Conservation (phyloP, 2,329 filamentous ascomycete species). For the Aspergillus ruber region DNA sequence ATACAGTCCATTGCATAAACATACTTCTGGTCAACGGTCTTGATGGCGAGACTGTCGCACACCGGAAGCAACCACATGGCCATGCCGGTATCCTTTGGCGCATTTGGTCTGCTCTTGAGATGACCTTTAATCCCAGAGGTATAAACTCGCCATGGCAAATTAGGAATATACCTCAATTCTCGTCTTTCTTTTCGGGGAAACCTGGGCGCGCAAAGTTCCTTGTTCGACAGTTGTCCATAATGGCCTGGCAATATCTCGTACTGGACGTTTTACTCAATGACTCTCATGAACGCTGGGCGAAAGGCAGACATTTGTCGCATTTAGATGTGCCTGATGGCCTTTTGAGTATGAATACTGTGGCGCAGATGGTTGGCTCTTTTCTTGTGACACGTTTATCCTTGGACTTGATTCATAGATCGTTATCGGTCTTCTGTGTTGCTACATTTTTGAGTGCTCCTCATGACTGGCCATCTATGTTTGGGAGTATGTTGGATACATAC, state of each 20-base stretch:
- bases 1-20: not conserved
- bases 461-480: conserved; percentile 20
- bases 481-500: conserved; percentile 16
- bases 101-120: conserved; percentile 7
- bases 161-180: conserved; percentile 12
- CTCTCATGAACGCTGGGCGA: not conserved
- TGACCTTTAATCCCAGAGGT: conserved; percentile 9
- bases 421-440: conserved; percentile 15
- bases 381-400: conserved; percentile 11
- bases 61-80: not conserved
- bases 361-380: conserved; percentile 10
- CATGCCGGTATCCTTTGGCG: not conserved
- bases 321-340: conserved; percentile 1
- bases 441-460: conserved; percentile 7
- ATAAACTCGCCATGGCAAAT: conserved; percentile 16
- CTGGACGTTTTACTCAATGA: conserved; percentile 7
- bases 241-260: conserved; percentile 15
- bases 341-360: conserved; percentile 7
- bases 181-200: conserved; percentile 3
- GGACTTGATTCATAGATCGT: conserved; percentile 13
- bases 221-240: conserved; percentile 13
- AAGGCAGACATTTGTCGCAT: not conserved
- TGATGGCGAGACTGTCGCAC: not conserved
- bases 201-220: conserved; percentile 9
- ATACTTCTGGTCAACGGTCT: not conserved